Evolutionary conservation across 2,329 filamentous ascomycete genomes (phyloP), one percentile per base, ranked within the genome.

Genomic region (Fusarium fujikuroi): DNA sequence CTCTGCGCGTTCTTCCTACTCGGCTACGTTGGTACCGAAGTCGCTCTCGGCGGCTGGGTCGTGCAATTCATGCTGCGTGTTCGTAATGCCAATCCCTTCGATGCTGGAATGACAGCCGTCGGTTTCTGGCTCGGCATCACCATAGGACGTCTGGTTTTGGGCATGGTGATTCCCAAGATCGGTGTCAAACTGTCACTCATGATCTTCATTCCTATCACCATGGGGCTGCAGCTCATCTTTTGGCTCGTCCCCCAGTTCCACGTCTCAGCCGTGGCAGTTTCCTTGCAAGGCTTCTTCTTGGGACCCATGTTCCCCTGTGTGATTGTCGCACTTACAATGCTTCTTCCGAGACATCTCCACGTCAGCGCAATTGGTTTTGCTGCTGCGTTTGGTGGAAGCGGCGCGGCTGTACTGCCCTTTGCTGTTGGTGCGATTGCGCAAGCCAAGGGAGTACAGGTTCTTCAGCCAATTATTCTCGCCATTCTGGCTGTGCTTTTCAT

Each of bases 81-180:
- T 18, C 88, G 94, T 14, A 81, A 90, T 12, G 93, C 90, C 2
- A 86, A 84, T 15, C 82, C 89, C 0, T 95, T 95, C 72, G 88
- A 89, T 1, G 90, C 90, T 32, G 92, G 93, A 15, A 92, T 95
- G 86, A 90, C 90, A 1, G 90, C 91, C 0, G 94, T 92, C 2
- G 93, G 93, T 0, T 95, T 94, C 81, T 96, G 93, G 93, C 86
- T 93, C 16, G 93, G 93, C 0, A 87, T 96, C 69, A 94, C 93
- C 0, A 80, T 93, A 3, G 93, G 93, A 0, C 85, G 93, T 2
- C 39, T 64, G 19, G 60, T 69, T 3, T 46, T 72, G 1, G 68
- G 67, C 21, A 60, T 72, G 62, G 70, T 69, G 1, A 72, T 60
- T 1, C 90, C 92, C 0, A 83, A 85, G 12, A 82, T 94, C 15